Base-by-base conservation (phyloP, 441 rosid species). In the Pelargonium myrrhifolium region DNA sequence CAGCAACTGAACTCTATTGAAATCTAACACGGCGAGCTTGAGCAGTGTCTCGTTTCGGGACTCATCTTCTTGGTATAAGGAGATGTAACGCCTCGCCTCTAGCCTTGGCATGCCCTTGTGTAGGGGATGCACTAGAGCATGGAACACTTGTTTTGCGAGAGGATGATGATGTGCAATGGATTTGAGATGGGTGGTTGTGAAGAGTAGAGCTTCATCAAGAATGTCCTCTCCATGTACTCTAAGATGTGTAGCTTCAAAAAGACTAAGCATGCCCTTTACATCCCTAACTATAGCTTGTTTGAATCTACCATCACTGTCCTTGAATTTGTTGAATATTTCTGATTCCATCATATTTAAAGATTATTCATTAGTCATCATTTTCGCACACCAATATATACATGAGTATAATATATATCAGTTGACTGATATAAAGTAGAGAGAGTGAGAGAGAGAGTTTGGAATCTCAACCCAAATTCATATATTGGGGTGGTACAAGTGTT, bases 281-380 rank as follows among this genome's bases (percentile, higher is more conserved):
- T 73, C 58, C 0, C 4, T 15, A 10, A 39, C 3, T 0, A 74
- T 51, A 2, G 14, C 6, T 31, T 68, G 55, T 31, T 24, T 65
- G 14, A 74, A 74, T 9, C 11, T 65, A 8, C 73, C 66, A 3
- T 47, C 26, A 2, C 9, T 20, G 22, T 71, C 66, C 42, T 11
- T 71, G 69, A 75, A 75, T 59, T 71, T 71, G 10, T 37, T 17
- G 8, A 74, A 74, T 11, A 69, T 62, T n/a, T 24, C 69, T 72
- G 40, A 21, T 62, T 62, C 64, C 49, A 43, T 43, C 49, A 43
- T 43, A 4, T 43, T 1, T 7, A 43, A 43, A 43, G 28, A 24
- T 24, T 1, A 3, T 24, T 24, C 1, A 24, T 24, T 24, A 24
- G 3, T 2, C 31, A 28, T 4, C 2, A 28, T 28, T 28, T 2